Evolutionary conservation across 2,329 filamentous ascomycete genomes (phyloP), one percentile per base, ranked within the genome.

Genomic region (Helminthosporium solani): DNA sequence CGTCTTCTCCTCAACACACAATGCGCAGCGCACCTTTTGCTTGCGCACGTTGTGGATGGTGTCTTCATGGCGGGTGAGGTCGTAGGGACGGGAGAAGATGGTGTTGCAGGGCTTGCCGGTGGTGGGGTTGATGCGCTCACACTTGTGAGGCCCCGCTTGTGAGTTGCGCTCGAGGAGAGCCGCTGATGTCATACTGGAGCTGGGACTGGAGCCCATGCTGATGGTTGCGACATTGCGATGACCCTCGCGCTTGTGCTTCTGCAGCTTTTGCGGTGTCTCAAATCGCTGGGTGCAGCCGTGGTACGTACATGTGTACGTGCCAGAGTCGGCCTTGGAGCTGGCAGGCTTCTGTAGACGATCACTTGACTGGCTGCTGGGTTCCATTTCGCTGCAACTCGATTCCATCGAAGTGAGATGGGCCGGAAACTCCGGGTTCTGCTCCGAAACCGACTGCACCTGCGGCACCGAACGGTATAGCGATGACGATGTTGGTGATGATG

Each of bases 21-120:
- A 75, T 52, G 91, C 85, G 71, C 94, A 99, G 35, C 90, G 85
- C 7, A 96, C 90, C 76, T 97, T 97, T 70, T 91, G 85, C 78
- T 96, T 96, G 61, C 88, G 84, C 1, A 85, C 86, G 60, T 96
- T 96, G 79, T 97, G 94, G 54, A 97, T 97, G 0, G 94, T 97
- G 57, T 96, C 92, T 70, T 99, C 94, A 66, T 99, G 94, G 18
- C 94, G 81, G 0, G 94, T 99, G 42, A 99, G 79, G 70, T 99
- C 94, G 76, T 99, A 99, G 1, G 94, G 94, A 16, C 94, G 80
- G 1, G 92, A 96, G 72, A 99, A 97, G 43, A 96, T 79, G 0
- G 90, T 95, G 67, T 89, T 92, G 79, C 94, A 97, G 0, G 90
- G 87, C 74, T 96, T 96, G 53, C 90, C 89, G 0, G 94, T 97